Evolutionary conservation across 2,329 filamentous ascomycete species (phyloP).

Genomic region (Pyrenophora teres): DNA sequence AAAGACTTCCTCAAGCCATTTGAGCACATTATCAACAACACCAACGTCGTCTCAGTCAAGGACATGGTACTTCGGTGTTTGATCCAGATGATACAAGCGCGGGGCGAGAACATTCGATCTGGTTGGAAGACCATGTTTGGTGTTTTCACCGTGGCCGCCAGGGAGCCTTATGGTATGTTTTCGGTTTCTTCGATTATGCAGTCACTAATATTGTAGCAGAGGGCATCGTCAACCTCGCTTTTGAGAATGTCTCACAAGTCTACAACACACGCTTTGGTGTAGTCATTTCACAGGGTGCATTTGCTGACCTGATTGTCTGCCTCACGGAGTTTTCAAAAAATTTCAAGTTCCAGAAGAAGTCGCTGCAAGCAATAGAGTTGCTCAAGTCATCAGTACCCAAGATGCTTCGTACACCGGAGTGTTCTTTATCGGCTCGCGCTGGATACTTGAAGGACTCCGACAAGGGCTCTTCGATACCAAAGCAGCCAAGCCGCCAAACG

Average conservation of each 20-base stretch:
- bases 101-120: slow-evolving; percentile 94
- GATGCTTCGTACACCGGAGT: slow-evolving; percentile 95
- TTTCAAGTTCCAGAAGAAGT: slow-evolving; percentile 97
- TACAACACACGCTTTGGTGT: slow-evolving; percentile 96
- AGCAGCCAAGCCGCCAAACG: slow-evolving; percentile 76
- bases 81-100: slow-evolving; percentile 98
- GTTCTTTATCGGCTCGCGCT: slow-evolving; percentile 75
- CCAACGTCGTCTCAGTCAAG: slow-evolving; percentile 87
- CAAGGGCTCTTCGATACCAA: slow-evolving; percentile 58
- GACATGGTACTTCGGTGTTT: slow-evolving; percentile 96
- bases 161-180: slow-evolving; percentile 74
- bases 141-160: slow-evolving; percentile 93
- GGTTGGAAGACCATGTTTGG: slow-evolving; percentile 99
- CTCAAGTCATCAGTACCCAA: slow-evolving; percentile 91
- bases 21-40: slow-evolving; percentile 95
- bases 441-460: slow-evolving; percentile 56
- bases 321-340: slow-evolving; percentile 99
- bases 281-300: slow-evolving; percentile 94
- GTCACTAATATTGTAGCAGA: slow-evolving; percentile 57
- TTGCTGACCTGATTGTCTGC: slow-evolving; percentile 94
- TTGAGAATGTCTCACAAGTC: slow-evolving; percentile 93
- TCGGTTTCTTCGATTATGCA: background rate
- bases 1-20: slow-evolving; percentile 99
- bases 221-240: slow-evolving; percentile 93
- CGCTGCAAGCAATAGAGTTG: slow-evolving; percentile 90